Conservation (phyloP, 2,329 filamentous ascomycete genomes). For the Lanzia echinophila region DNA sequence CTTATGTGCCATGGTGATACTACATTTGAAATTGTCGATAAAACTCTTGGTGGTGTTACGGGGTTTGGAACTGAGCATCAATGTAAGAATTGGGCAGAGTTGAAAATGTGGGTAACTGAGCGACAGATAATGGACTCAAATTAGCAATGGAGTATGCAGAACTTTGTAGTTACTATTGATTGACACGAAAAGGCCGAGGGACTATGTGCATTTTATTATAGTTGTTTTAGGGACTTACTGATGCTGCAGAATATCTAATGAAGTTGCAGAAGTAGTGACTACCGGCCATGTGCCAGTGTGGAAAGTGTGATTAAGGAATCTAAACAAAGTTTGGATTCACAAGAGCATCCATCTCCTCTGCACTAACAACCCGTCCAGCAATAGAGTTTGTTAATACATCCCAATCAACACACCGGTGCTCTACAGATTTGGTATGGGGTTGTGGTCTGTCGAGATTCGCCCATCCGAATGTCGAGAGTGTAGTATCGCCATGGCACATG, state of each 20-base stretch:
- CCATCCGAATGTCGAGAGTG: conserved; percentile 2
- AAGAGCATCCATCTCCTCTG: conserved; percentile 3
- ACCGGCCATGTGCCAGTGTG: too few relatives aligned
- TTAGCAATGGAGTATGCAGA: too few relatives aligned
- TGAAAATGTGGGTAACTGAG: background rate
- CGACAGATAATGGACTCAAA: background rate
- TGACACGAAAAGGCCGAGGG: too few relatives aligned
- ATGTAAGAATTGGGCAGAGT: background rate
- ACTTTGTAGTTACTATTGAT: too few relatives aligned
- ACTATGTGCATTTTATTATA: too few relatives aligned
- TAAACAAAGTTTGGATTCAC: too few relatives aligned
- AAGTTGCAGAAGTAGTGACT: background rate
- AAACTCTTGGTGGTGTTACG: background rate
- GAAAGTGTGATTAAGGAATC: too few relatives aligned
- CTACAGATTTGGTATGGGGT: background rate
- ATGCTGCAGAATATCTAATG: background rate
- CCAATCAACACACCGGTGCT: conserved; percentile 2
- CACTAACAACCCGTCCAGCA: background rate
- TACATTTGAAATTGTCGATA: conserved; percentile 5
- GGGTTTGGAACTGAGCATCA: conserved; percentile 1
- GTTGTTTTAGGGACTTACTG: too few relatives aligned
- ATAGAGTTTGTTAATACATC: background rate
- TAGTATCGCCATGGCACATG: conserved; percentile 6
- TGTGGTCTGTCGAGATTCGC: background rate
- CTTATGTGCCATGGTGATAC: conserved; percentile 15